Evolutionary conservation across 331 rosid species (phyloP).

Genomic region (Erythrophleum ivorense): DNA sequence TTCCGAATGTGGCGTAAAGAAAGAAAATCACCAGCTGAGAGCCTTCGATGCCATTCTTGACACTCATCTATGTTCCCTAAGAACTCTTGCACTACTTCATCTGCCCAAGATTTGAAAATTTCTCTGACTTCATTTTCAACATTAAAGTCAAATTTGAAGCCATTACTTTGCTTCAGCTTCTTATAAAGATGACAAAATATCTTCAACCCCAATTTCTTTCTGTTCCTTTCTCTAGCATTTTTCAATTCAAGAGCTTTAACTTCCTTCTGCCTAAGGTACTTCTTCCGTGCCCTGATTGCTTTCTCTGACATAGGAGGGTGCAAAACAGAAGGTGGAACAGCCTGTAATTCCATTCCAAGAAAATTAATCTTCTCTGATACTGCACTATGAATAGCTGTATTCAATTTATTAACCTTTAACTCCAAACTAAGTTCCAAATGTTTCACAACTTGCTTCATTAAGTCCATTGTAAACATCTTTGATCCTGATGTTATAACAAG

Average conservation of each 20-base stretch:
- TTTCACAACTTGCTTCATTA: conserved; percentile 54
- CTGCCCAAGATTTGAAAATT: conserved; percentile 68
- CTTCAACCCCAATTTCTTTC: conserved; percentile 74
- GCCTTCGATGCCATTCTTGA: conserved; percentile 68
- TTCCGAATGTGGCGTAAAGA: conserved; percentile 71
- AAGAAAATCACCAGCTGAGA: conserved; percentile 73
- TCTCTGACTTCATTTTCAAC: conserved; percentile 66
- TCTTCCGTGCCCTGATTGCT: conserved; percentile 80
- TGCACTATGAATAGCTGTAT: conserved; percentile 74
- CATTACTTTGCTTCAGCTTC: conserved; percentile 58
- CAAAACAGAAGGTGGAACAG: conserved; percentile 66
- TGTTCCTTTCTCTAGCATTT: conserved; percentile 81
- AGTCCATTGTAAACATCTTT: conserved; percentile 62
- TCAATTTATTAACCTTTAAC: conserved; percentile 59
- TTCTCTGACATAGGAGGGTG: conserved; percentile 71
- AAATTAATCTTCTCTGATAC: conserved; percentile 77
- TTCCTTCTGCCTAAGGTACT: conserved; percentile 81
- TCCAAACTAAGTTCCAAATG: conserved; percentile 63
- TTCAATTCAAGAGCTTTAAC: conserved; percentile 67
- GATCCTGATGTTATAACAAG: conserved; percentile 72
- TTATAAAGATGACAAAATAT: conserved; percentile 67
- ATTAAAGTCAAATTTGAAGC: conserved; percentile 60
- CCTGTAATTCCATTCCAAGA: conserved; percentile 80
- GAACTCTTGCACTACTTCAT: conserved; percentile 68
- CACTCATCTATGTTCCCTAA: conserved; percentile 66